Base-by-base conservation (phyloP, 495 filamentous ascomycete species). In the Tuber calosporum region DNA sequence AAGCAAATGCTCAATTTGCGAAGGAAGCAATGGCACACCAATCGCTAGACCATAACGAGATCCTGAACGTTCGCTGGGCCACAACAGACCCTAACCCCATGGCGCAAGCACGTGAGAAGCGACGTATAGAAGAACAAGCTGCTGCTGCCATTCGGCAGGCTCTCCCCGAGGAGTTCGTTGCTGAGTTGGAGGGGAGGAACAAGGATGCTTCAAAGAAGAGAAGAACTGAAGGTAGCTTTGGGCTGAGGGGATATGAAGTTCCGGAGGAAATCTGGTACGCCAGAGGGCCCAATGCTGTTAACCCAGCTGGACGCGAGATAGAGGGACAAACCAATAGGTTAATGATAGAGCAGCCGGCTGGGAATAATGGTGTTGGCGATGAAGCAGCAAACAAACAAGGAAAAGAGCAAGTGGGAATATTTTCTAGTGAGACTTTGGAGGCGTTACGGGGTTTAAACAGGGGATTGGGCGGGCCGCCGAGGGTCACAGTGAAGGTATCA, bases 61-160 rank as follows among this genome's bases (percentile, higher is more conserved):
- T 97, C 43, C 83, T 99, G 1, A 99, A 99, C 80, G 95, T 99
- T 22, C 86, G 96, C 45, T 99, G 96, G 96, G 95, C 96, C 36
- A 98, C 95, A 0, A 90, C 90, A 4, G 96, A 99, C 81, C 96
- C 96, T 30, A 99, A 99, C 76, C 96, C 96, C 0, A 88, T 93
- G 86, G 92, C 95, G 15, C 94, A 97, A 82, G 94, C 95, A 76
- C 88, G 96, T 43, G 96, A 99, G 81, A 94, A 92, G 30, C 86
- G 92, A 43, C 86, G 90, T 26, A 89, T 99, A 69, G 96, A 99
- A 83, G 96, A 99, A 82, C 94, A 97, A 83, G 96, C 96, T n/a
- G 96, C 95, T 0, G 96, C 97, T 80, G 96, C 96, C 15, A 93
- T 99, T 53, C 86, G 96, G 36, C 86, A 90, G 58, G 95, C 96